phyloP scores from a whole-genome alignment of 768 basidiomycete genomes.

The Amanita subjunquillea region DNA sequence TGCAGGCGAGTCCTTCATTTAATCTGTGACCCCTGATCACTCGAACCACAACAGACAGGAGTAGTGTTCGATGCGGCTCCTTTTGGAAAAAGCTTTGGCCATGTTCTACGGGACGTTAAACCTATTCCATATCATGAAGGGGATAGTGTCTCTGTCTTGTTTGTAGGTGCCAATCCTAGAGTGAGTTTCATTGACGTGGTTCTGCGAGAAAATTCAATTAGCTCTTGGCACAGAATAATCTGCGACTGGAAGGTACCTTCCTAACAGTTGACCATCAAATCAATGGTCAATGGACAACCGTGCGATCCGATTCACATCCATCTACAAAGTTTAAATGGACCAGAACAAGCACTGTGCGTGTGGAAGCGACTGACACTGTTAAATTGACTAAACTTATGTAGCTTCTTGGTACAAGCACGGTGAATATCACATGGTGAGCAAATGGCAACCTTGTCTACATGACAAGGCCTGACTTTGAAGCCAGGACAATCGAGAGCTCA shows the following conservation, averaged over 20 bases:
- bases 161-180: constrained; percentile 72
- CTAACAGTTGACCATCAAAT: constrained; percentile 50
- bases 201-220: constrained; percentile 3
- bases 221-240: constrained; percentile 48
- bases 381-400: constrained; percentile 12
- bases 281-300: constrained; percentile 39
- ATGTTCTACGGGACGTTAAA: constrained; percentile 45
- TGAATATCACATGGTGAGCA: constrained; percentile 55
- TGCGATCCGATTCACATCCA: constrained; percentile 70
- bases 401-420: constrained; percentile 52
- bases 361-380: not conserved
- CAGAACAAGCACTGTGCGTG: constrained; percentile 41
- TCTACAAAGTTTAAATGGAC: constrained; percentile 63
- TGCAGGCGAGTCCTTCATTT: constrained; percentile 34
- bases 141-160: constrained; percentile 48
- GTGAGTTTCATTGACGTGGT: constrained; percentile 25
- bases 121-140: constrained; percentile 39
- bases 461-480: constrained; percentile 5
- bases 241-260: constrained; percentile 65
- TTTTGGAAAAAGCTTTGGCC: constrained; percentile 50
- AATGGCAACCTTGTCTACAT: not conserved
- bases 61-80: constrained; percentile 55
- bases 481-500: constrained; percentile 53
- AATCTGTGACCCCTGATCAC: not conserved
- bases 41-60: constrained; percentile 27